Evolutionary conservation across 345 rosid genomes (phyloP), one percentile per base, ranked within the genome.

Genomic region (Eucalyptus marginata): DNA sequence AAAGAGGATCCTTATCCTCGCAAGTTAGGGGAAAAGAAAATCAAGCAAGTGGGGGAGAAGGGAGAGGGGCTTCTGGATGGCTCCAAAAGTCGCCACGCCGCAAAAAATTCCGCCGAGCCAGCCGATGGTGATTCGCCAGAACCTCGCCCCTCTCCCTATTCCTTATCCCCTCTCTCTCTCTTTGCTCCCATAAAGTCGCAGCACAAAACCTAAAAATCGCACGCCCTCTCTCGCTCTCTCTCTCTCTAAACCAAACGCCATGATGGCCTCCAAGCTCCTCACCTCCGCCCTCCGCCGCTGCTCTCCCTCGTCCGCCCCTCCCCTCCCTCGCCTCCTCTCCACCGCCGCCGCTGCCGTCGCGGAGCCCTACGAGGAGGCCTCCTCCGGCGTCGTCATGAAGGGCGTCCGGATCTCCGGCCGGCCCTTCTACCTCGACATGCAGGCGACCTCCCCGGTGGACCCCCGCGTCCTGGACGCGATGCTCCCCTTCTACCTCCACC

Each of bases 381-480:
- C 91, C 17, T 89, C 86, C 31, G 94, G 90, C 80, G 90, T 96
- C 84, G 76, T 90, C 89, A 91, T 96, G 93, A 95, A 96, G 92
- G 99, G 99, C 62, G 95, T 95, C 86, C 91, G 93, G 88, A 95
- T 96, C 88, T 91, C 93, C 25, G 94, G 96, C 59, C 94, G 96
- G 5, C 99, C 99, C 51, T 95, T 96, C 4, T 96, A 96, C 90
- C 89, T 96, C 4, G 98, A 96, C 88, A 92, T 95, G 96, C 98
- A 95, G 89, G 92, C 97, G 2, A 94, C 99, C 20, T 95, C 98
- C n/a, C 99, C 99, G 14, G 93, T 98, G 36, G 99, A 96, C 90
- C 99, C 99, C 7, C 92, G 99, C 80, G 98, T 98, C 27, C 89
- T 95, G 27, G 99, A 98, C 88, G 96, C 98, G 9, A 98, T 98